A percentile compares a stretch with the other conserved stretches of the same genome.
phyloP scores from a whole-genome alignment of 2,329 filamentous ascomycete genomes.

The Penicillium brasilianum region DNA sequence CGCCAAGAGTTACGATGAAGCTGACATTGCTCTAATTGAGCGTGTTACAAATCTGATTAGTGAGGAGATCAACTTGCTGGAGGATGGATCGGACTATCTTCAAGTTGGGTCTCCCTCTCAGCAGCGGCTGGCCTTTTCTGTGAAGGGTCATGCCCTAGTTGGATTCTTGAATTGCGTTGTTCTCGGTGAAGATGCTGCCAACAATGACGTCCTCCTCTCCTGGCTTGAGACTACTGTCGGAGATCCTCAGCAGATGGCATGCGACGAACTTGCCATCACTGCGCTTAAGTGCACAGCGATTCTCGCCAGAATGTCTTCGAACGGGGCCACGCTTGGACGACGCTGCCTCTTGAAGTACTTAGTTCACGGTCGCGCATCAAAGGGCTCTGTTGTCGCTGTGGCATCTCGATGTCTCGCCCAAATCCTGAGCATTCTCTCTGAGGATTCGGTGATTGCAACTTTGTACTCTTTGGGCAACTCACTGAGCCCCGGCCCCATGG shows the following conservation, averaged over 20 bases:
- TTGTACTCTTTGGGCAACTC: constrained; percentile 97
- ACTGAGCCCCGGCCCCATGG: constrained; percentile 71
- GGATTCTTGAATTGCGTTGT: constrained; percentile 85
- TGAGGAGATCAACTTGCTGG: constrained; percentile 83
- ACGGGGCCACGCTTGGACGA: constrained; percentile 75
- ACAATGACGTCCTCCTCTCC: constrained; percentile 75
- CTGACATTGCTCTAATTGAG: constrained; percentile 54
- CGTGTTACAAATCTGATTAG: constrained; percentile 72
- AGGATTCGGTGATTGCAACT: constrained; percentile 92
- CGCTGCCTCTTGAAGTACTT: constrained; percentile 84
- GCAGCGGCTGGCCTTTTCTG: constrained; percentile 81
- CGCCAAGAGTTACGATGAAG: constrained; percentile 45
- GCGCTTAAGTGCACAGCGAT: constrained; percentile 83
- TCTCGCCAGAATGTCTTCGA: constrained; percentile 74
- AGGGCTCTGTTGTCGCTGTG: constrained; percentile 70
- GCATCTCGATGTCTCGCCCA: constrained; percentile 86
- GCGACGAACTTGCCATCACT: constrained; percentile 74
- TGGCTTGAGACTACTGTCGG: constrained; percentile 86
- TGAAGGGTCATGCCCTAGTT: constrained; percentile 80
- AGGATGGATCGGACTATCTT: constrained; percentile 88
- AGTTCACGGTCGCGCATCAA: constrained; percentile 74
- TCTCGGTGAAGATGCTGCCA: constrained; percentile 79
- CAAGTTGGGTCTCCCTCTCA: constrained; percentile 84
- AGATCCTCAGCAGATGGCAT: constrained; percentile 81
- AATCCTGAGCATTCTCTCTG: constrained; percentile 79